A percentile compares a stretch with the other conserved stretches of the same genome.
Conservation (phyloP, 1,284 basidiomycete genomes). For the Tilletiaria anomala region DNA sequence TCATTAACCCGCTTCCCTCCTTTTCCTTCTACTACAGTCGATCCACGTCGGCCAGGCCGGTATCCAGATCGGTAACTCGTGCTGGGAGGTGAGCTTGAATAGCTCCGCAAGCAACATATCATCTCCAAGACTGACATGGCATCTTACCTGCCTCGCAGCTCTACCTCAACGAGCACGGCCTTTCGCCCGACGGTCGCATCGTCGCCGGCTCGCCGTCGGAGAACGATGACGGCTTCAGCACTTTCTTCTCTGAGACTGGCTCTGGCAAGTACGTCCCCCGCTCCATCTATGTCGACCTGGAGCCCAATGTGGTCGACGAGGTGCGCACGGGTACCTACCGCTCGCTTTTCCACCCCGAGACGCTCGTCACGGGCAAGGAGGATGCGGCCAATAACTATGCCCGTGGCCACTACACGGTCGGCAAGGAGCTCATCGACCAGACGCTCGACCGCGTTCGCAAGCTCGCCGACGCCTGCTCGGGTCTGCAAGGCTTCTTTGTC, state of each 20-base stretch:
- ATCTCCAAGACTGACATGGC: background rate
- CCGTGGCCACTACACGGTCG: slow-evolving; percentile 76
- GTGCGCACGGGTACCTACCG: slow-evolving; percentile 89
- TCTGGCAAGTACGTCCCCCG: slow-evolving; percentile 72
- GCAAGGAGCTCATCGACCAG: slow-evolving; percentile 63
- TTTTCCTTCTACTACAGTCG: too few relatives aligned
- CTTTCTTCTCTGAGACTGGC: slow-evolving; percentile 50
- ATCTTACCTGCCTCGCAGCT: slow-evolving; percentile 43
- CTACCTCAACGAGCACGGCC: slow-evolving; percentile 94
- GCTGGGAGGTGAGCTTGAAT: slow-evolving; percentile 53
- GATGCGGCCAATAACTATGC: slow-evolving; percentile 93
- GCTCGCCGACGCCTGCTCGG: slow-evolving; percentile 91
- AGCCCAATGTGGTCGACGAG: slow-evolving; percentile 90
- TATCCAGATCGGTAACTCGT: slow-evolving; percentile 53
- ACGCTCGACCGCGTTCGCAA: slow-evolving; percentile 93
- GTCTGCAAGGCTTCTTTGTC: slow-evolving; percentile 98
- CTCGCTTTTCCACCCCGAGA: slow-evolving; percentile 95
- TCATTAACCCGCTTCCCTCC: too few relatives aligned
- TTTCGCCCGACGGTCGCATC: slow-evolving; percentile 44
- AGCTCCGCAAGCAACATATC: background rate
- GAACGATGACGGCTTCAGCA: slow-evolving; percentile 83
- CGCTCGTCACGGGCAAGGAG: slow-evolving; percentile 96
- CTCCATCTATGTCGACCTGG: slow-evolving; percentile 87
- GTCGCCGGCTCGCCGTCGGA: slow-evolving; percentile 53
- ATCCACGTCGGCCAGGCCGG: slow-evolving; percentile 87